These are phyloP conservation scores for Tetracentron sinense DNA, from an alignment of 164 flowering plant genomes.

Conservation along the genomic window DNA sequence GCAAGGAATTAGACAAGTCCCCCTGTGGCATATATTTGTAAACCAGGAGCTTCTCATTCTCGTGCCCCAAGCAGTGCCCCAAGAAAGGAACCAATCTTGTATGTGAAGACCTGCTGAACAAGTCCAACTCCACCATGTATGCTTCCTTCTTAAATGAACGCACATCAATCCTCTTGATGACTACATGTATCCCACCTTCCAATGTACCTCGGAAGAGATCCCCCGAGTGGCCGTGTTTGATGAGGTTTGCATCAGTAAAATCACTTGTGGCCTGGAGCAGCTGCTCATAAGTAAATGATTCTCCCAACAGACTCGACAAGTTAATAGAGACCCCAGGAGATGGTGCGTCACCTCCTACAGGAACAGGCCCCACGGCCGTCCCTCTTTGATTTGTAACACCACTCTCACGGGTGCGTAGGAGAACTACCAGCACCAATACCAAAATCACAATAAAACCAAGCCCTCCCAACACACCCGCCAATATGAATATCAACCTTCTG, in stretches of 20 bases:
- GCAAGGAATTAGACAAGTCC: conserved; percentile 73
- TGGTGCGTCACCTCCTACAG: conserved; percentile 12
- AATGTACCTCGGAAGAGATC: conserved; percentile 67
- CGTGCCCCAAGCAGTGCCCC: conserved; percentile 86
- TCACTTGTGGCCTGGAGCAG: conserved; percentile 64
- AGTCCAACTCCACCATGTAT: conserved; percentile 60
- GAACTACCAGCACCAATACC: conserved; percentile 30
- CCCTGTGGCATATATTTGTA: conserved; percentile 88
- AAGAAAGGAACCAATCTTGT: conserved; percentile 76
- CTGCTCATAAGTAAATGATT: conserved; percentile 68
- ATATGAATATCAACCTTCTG: conserved; percentile 32
- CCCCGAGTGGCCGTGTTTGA: conserved; percentile 92
- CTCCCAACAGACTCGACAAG: conserved; percentile 63
- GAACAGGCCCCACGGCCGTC: neutral
- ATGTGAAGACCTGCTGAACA: conserved; percentile 67
- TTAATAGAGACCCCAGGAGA: conserved; percentile 41
- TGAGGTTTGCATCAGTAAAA: conserved; percentile 65
- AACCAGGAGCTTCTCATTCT: conserved; percentile 71
- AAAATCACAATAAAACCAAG: conserved; percentile 48
- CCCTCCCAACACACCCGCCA: conserved; percentile 73
- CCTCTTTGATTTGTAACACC: neutral
- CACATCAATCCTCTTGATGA: conserved; percentile 65
- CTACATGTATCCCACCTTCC: conserved; percentile 59
- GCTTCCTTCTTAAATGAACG: conserved; percentile 48
- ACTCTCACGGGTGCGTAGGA: conserved; percentile 32